These are phyloP conservation scores for Chaetoscypha palmicola DNA, from an alignment of 2,329 filamentous ascomycete species.

Conservation along the genomic window DNA sequence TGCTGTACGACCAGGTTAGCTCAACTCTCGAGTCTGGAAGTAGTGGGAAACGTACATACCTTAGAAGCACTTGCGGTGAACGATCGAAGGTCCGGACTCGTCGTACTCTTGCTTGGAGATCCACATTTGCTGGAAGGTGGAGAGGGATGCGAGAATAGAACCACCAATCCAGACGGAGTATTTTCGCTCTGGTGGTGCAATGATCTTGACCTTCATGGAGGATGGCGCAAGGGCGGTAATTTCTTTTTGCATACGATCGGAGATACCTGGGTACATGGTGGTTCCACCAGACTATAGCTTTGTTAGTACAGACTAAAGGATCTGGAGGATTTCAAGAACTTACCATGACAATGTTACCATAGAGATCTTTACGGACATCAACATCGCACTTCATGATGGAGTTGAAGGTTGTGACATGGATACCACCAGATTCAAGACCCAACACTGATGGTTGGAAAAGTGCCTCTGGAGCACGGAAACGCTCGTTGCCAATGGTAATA, in stretches of 20 bases:
- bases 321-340: constrained; percentile 35
- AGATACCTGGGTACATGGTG: constrained; percentile 99
- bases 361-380: constrained; percentile 99
- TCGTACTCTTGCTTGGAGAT: constrained; percentile 99
- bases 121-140: constrained; percentile 99
- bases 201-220: constrained; percentile 99
- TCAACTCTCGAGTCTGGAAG: neutral
- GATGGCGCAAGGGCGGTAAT: constrained; percentile 98
- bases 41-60: constrained; percentile 38
- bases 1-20: constrained; percentile 8
- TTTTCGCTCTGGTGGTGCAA: constrained; percentile 99
- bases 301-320: constrained; percentile 15
- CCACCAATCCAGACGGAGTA: constrained; percentile 99
- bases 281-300: constrained; percentile 86
- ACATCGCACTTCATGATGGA: constrained; percentile 99
- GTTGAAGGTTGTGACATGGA: constrained; percentile 99
- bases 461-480: constrained; percentile 98
- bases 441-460: constrained; percentile 55
- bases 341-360: constrained; percentile 99
- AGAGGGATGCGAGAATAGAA: constrained; percentile 98
- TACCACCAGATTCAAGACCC: constrained; percentile 96
- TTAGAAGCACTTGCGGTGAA: constrained; percentile 99
- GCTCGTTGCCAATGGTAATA: constrained; percentile 99
- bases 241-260: constrained; percentile 99
- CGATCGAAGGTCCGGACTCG: constrained; percentile 98